phyloP scores from a whole-genome alignment of 1,284 basidiomycete genomes.

The Boletus smithii region DNA sequence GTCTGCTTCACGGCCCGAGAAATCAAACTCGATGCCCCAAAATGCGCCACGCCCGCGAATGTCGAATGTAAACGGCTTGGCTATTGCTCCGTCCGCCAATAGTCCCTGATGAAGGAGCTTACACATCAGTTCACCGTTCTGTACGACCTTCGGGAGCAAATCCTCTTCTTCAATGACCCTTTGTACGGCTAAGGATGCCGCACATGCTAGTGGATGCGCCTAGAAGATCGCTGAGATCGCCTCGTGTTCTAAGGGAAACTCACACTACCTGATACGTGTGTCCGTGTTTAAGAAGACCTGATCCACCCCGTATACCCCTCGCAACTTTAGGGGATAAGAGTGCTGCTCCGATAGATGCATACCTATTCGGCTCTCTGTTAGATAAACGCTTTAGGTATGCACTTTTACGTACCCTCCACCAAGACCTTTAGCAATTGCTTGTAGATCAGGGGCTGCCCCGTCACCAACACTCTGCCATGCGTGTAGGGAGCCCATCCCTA shows the following conservation, averaged over 20 bases:
- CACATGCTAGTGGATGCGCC: conserved; percentile 72
- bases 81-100: conserved; percentile 48
- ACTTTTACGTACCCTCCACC: conserved; percentile 66
- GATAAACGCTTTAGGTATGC: not conserved
- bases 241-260: not conserved
- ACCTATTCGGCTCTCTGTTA: conserved; percentile 42
- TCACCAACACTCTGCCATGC: conserved; percentile 84
- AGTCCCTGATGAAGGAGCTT: conserved; percentile 54
- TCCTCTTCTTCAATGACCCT: conserved; percentile 65
- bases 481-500: conserved; percentile 81
- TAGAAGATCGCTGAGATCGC: conserved; percentile 28
- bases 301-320: conserved; percentile 59
- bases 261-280: conserved; percentile 75
- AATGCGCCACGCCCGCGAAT: conserved; percentile 78
- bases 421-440: conserved; percentile 82
- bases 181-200: conserved; percentile 78
- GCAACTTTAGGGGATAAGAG: conserved; percentile 72
- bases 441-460: conserved; percentile 72
- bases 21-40: conserved; percentile 81
- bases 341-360: conserved; percentile 79
- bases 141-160: conserved; percentile 62
- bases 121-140: conserved; percentile 61
- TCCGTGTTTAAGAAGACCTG: conserved; percentile 77
- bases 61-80: conserved; percentile 68
- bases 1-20: conserved; percentile 41